These are phyloP conservation scores for Mrakia gelida DNA, from an alignment of 768 basidiomycete species.

Conservation along the genomic window DNA sequence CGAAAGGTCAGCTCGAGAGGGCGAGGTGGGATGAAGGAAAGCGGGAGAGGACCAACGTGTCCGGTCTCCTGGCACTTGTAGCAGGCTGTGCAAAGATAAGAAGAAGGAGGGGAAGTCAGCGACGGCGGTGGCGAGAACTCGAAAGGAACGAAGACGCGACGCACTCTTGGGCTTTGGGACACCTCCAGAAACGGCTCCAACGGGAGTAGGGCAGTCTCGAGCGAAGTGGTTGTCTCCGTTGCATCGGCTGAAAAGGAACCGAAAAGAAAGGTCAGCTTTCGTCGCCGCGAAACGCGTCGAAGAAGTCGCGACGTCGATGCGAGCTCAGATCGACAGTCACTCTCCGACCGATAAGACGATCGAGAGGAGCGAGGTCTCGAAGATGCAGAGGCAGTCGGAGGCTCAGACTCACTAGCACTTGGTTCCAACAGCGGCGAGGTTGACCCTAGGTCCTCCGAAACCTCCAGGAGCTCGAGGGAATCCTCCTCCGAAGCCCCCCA, in stretches of 20 bases:
- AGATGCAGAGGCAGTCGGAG: no score
- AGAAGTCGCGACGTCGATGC: neutral
- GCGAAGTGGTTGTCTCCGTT: conserved; percentile 24
- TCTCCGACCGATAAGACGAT: no score
- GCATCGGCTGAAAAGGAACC: conserved; percentile 15
- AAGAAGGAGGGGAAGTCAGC: neutral
- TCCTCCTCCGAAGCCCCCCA: conserved; percentile 15
- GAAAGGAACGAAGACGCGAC: neutral
- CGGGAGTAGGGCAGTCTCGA: conserved; percentile 30
- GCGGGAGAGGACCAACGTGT: conserved; percentile 3
- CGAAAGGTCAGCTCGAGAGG: neutral
- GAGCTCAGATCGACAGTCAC: no score
- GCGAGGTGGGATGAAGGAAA: neutral
- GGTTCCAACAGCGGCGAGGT: conserved; percentile 19
- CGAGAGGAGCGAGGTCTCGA: no score
- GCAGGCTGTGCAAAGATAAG: neutral
- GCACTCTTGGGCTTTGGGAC: neutral
- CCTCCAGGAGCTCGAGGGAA: conserved; percentile 20
- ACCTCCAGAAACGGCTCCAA: neutral
- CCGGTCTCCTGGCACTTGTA: conserved; percentile 24
- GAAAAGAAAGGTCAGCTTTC: neutral
- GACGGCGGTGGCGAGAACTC: neutral
- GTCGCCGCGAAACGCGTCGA: neutral
- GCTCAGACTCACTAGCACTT: conserved; percentile 18
- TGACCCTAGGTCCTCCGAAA: conserved; percentile 16